phyloP scores from a whole-genome alignment of 2,329 filamentous ascomycete species.

The Furcasterigmium sp. region DNA sequence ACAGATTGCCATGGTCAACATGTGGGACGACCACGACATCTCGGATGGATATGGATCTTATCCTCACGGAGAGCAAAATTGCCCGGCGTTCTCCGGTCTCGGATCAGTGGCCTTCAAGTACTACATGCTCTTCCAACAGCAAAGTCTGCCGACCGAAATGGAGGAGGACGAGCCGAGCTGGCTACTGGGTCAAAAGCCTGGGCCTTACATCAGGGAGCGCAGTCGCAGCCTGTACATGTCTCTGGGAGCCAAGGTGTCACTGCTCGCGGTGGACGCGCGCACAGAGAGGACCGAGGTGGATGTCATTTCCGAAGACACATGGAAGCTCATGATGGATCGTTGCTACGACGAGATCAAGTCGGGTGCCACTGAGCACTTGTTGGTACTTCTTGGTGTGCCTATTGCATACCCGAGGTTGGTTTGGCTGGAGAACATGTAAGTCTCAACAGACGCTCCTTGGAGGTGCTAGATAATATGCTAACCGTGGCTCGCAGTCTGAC shows the following conservation, averaged over 20 bases:
- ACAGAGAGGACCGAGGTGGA: slow-evolving; percentile 85
- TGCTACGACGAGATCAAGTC: slow-evolving; percentile 76
- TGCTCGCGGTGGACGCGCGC: slow-evolving; percentile 84
- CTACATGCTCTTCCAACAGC: slow-evolving; percentile 97
- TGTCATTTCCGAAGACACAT: slow-evolving; percentile 74
- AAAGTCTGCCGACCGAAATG: slow-evolving; percentile 76
- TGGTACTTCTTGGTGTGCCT: slow-evolving; percentile 81
- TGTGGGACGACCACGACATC: slow-evolving; percentile 93
- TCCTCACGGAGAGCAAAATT: slow-evolving; percentile 84
- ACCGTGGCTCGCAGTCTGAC: slow-evolving; percentile 57
- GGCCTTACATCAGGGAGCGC: slow-evolving; percentile 83
- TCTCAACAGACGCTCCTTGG: slow-evolving; percentile 11
- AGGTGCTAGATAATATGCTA: slow-evolving; percentile 14
- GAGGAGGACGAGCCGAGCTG: slow-evolving; percentile 85
- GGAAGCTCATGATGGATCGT: slow-evolving; percentile 81
- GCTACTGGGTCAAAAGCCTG: slow-evolving; percentile 73
- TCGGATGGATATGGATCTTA: slow-evolving; percentile 94
- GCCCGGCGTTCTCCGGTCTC: slow-evolving; percentile 82
- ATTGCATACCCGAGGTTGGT: slow-evolving; percentile 73
- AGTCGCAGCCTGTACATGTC: slow-evolving; percentile 84
- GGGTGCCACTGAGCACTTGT: slow-evolving; percentile 81
- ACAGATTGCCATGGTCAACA: slow-evolving; percentile 97
- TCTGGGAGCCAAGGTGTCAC: slow-evolving; percentile 71
- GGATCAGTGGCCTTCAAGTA: slow-evolving; percentile 96
- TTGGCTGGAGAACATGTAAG: slow-evolving; percentile 66